Base-by-base conservation (phyloP, 2,329 filamentous ascomycete species). In the Fonsecaea erecta region DNA sequence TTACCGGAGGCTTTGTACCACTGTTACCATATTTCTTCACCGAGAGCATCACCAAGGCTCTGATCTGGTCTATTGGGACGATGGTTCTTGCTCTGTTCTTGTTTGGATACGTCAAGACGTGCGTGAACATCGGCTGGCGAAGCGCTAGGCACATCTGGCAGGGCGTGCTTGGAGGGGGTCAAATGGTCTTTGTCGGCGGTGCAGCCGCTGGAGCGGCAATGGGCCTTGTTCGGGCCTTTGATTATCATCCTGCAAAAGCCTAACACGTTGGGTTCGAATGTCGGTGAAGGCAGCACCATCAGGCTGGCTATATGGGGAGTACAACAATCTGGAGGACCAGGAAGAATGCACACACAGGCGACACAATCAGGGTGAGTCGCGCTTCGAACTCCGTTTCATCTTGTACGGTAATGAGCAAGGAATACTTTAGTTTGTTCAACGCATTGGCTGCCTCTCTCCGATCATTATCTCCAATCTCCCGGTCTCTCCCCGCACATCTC, bases 171-270 rank as follows among this genome's bases (percentile, higher is more conserved):
- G 87, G 87, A 6, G 87, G 87, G 0, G 56, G 87, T 32, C 86
- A 90, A 76, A 91, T 89, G 74, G 77, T 89, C 48, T 72, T 88
- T 18, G 84, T 90, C 51, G 88, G 88, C 30, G 84, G 86, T 12
- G 68, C 88, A 61, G 88, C 88, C 4, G 88, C 88, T 0, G 88
- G 85, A 1, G 86, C 87, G 9, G 88, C 88, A 24, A 89, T 90
- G 75, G 82, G 77, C 3, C 83, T 90, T 54, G 64, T 69, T 24
- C 54, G 65, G 35, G 37, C 37, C 1, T 40, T 40, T 40, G 37
- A 40, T n/a, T 40, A 40, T 40, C 37, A 40, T 40, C 16, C 37
- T 40, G 37, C 16, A 8, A 40, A 16, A 6, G 37, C 4, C 37
- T 40, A 18, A 40, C 5, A n/a, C 3, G 37, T n/a, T 11, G 32